phyloP scores from a whole-genome alignment of 176 grass and related monocot species.

The Ampelocalamus luodianensis region DNA sequence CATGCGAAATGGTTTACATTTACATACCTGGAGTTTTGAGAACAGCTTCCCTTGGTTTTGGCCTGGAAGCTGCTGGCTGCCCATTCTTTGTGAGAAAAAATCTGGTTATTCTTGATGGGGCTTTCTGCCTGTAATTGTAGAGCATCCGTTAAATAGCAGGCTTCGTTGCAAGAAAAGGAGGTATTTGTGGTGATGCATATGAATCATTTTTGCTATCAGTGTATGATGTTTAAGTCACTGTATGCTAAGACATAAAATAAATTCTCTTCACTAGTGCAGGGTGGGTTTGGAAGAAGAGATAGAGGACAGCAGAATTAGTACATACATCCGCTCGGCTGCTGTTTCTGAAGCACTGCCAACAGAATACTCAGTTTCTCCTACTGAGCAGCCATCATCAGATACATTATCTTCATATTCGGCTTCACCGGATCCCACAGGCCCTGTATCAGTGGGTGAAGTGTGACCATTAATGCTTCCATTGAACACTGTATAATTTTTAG shows the following conservation, averaged over 20 bases:
- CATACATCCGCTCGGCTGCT: conserved; percentile 49
- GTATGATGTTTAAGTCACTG: background rate
- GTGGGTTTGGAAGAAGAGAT: background rate
- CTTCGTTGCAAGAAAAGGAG: background rate
- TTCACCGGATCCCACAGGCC: conserved; percentile 49
- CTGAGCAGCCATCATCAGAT: conserved; percentile 70
- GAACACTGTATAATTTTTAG: conserved; percentile 39
- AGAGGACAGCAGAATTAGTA: conserved; percentile 1
- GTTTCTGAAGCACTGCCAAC: conserved; percentile 62
- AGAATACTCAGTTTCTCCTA: conserved; percentile 74
- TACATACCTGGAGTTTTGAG: conserved; percentile 60
- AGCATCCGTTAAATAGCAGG: conserved; percentile 23
- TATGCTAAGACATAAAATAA: background rate
- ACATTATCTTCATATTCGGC: conserved; percentile 68
- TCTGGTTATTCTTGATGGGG: conserved; percentile 56
- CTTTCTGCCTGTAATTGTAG: conserved; percentile 63
- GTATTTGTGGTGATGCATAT: conserved; percentile 1
- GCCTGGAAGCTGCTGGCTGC: conserved; percentile 45
- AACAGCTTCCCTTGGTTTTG: conserved; percentile 68
- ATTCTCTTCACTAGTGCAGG: background rate
- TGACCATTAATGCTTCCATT: conserved; percentile 40
- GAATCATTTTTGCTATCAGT: background rate
- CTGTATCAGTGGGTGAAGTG: conserved; percentile 35
- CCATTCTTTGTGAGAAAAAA: conserved; percentile 66
- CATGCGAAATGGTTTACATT: background rate